Conservation (phyloP, 495 filamentous ascomycete species). For the Lineolata rhizophorae region DNA sequence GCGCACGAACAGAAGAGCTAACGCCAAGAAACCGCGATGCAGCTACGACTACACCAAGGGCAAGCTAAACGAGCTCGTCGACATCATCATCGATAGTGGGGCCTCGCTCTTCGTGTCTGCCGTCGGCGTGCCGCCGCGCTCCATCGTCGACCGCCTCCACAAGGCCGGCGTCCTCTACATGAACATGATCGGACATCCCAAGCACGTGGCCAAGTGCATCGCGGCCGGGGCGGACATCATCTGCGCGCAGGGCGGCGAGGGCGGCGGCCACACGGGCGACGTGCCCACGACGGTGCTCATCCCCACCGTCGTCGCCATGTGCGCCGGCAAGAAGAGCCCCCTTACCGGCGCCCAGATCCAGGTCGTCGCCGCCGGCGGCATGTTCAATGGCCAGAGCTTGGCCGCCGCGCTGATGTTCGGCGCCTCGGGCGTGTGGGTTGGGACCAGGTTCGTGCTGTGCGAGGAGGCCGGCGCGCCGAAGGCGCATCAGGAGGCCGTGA, state of each 20-base stretch:
- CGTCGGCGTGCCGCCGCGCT: constrained; percentile 78
- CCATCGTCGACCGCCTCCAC: constrained; percentile 77
- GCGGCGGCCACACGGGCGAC: constrained; percentile 79
- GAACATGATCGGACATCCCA: constrained; percentile 99
- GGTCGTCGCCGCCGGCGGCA: constrained; percentile 82
- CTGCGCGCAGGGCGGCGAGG: constrained; percentile 83
- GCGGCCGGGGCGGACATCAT: constrained; percentile 79
- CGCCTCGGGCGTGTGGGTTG: constrained; percentile 84
- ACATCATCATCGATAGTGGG: constrained; percentile 78
- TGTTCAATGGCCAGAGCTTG: constrained; percentile 80
- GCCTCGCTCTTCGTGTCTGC: constrained; percentile 91
- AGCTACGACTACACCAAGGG: constrained; percentile 99
- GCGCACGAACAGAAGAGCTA: not conserved
- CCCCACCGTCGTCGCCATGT: constrained; percentile 68
- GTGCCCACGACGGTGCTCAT: constrained; percentile 77
- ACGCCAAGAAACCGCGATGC: constrained; percentile 3
- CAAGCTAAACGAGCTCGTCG: constrained; percentile 77
- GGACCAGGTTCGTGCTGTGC: constrained; percentile 80
- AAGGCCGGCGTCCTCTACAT: constrained; percentile 77
- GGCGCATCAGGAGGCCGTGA: constrained; percentile 91
- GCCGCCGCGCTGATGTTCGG: constrained; percentile 86
- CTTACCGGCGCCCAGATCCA: constrained; percentile 72
- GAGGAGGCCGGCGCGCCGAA: constrained; percentile 88
- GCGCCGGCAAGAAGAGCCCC: constrained; percentile 61
- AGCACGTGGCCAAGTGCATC: constrained; percentile 87